A percentile compares a stretch with the other conserved stretches of the same genome.
These are phyloP conservation scores for Pseudopediastrum boryanum DNA, from an alignment of 139 green algal genomes.

Conservation along the genomic window DNA sequence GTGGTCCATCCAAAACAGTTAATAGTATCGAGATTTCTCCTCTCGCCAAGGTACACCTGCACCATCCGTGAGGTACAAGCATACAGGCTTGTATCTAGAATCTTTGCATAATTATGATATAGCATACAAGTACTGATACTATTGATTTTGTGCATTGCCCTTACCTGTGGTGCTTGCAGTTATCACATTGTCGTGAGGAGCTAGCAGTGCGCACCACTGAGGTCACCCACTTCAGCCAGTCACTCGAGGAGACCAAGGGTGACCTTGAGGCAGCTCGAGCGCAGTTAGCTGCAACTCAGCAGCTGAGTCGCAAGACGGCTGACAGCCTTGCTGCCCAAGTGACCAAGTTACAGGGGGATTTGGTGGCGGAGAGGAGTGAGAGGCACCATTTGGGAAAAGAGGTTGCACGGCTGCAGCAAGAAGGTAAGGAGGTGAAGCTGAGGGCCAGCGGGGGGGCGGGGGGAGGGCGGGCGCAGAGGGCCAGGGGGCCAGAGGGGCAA, in stretches of 20 bases:
- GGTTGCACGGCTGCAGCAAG: constrained; percentile 10
- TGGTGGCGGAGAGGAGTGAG: background rate
- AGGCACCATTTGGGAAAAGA: background rate
- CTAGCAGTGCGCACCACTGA: constrained; percentile 7
- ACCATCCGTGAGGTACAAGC: too few relatives aligned
- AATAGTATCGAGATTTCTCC: too few relatives aligned
- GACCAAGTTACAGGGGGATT: constrained; percentile 7
- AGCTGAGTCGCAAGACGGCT: constrained; percentile 16
- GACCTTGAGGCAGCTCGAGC: background rate
- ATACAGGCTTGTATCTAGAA: too few relatives aligned
- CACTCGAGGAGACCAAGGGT: constrained; percentile 9
- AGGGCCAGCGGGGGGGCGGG: too few relatives aligned
- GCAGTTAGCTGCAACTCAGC: constrained; percentile 3
- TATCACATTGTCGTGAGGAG: background rate
- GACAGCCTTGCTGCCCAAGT: constrained; percentile 1
- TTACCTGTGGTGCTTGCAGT: background rate
- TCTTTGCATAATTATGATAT: too few relatives aligned
- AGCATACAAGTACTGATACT: too few relatives aligned
- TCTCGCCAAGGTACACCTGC: too few relatives aligned
- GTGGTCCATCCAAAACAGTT: too few relatives aligned
- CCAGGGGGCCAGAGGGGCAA: too few relatives aligned
- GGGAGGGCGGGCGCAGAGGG: too few relatives aligned
- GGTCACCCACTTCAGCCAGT: constrained; percentile 5
- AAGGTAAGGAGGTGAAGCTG: too few relatives aligned
- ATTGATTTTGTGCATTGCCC: background rate